Evolutionary conservation across 768 basidiomycete species (phyloP), one percentile per base, ranked within the genome.

Genomic region (Coprinellus micaceus): DNA sequence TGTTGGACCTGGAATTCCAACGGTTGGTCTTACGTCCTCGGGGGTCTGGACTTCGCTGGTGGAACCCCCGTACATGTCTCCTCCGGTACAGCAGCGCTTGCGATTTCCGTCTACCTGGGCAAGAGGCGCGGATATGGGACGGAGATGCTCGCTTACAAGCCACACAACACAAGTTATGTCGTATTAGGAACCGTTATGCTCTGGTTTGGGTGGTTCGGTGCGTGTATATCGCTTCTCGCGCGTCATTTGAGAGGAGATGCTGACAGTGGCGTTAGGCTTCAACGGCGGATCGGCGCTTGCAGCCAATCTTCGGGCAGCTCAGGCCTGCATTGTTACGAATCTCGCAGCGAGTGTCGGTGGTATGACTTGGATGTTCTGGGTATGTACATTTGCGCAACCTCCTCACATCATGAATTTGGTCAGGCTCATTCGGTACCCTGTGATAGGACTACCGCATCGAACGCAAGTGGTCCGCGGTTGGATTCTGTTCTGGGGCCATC

Each of bases 11-110:
- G 96, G 96, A 94, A 93, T 64, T 60, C 80, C 28, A 82, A 88
- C 30, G 84, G 84, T 29, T 85, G 82, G 94, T 87, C 89, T 0
- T 86, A 77, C 71, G 67, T 83, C 30, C 77, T 91, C 52, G 95
- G 93, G 15, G 89, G 88, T 56, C 87, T 93, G 55, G 91, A 94
- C 67, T 95, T 96, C 59, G 95, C 95, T 10, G 95, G 95, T 24
- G 96, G 96, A 51, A 95, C 93, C 9, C 96, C 96, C 24, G 94
- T 99, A 59, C 95, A 99, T 66, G 97, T 99, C 62, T 89, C 90
- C n/a, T 95, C 93, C 11, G 96, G 96, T 43, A 86, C 86, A 0
- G 94, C 93, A 1, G 96, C 91, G 1, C 81, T 98, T 30, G 95
- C 91, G 12, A 90, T 95, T 61, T 94, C 89, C 25, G 73, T 94